A percentile compares a stretch with the other conserved stretches of the same genome.
These are phyloP conservation scores for Ceratobasidium papillatum DNA, from an alignment of 1,284 basidiomycete genomes.

Conservation along the genomic window DNA sequence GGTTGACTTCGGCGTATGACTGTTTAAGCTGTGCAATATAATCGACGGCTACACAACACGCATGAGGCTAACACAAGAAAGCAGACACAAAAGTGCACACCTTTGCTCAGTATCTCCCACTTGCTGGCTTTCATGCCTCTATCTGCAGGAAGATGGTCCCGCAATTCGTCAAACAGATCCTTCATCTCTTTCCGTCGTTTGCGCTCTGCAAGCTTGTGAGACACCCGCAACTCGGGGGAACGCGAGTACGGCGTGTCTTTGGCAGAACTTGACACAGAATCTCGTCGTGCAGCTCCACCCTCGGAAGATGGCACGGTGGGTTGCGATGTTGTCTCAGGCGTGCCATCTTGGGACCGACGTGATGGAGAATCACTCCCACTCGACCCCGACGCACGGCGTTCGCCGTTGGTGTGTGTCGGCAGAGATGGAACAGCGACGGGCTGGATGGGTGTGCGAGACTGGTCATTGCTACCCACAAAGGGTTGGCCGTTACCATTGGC, in stretches of 20 bases:
- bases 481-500: slow-evolving; percentile 26
- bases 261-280: slow-evolving; percentile 31
- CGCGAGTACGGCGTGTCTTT: slow-evolving; percentile 83
- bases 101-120: slow-evolving; percentile 96
- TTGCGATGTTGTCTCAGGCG: slow-evolving; percentile 37
- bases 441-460: slow-evolving; percentile 18
- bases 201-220: slow-evolving; percentile 93
- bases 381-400: slow-evolving; percentile 38
- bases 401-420: slow-evolving; percentile 35
- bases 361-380: slow-evolving; percentile 37
- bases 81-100: slow-evolving; percentile 56
- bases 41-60: slow-evolving; percentile 73
- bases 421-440: slow-evolving; percentile 40
- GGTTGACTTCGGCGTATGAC: slow-evolving; percentile 74
- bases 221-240: slow-evolving; percentile 90
- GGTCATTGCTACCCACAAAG: slow-evolving; percentile 31
- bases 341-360: slow-evolving; percentile 26
- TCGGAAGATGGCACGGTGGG: slow-evolving; percentile 34
- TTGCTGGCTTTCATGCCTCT: slow-evolving; percentile 94
- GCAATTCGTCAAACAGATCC: slow-evolving; percentile 92
- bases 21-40: slow-evolving; percentile 82
- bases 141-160: slow-evolving; percentile 89
- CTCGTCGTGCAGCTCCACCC: slow-evolving; percentile 23
- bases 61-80: slow-evolving; percentile 38
- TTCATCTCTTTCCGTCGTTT: slow-evolving; percentile 98